Base-by-base conservation (phyloP, 2,329 filamentous ascomycete species). In the Aspergillaceae sp. region DNA sequence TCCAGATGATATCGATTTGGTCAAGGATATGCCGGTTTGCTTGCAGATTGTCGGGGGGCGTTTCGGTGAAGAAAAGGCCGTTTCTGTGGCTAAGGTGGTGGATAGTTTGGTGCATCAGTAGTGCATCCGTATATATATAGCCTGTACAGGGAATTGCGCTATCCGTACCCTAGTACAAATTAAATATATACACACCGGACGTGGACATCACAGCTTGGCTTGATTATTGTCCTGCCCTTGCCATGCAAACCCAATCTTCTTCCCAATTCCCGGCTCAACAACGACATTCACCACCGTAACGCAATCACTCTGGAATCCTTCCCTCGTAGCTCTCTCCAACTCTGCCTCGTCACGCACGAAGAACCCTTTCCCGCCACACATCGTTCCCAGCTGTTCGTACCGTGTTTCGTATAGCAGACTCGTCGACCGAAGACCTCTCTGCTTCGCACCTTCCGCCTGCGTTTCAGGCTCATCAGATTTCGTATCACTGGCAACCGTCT, bases 211-310 rank as follows among this genome's bases (percentile, higher is more conserved):
- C 19, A 19, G 19, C 19, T 19, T 19, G 19, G 19, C 19, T 19
- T 19, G 19, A 19, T 19, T 19, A 19, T 19, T 19, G 19, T 19
- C 56, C 27, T 50, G 50, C 5, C 59, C 57, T 51, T 65, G 59
- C 64, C 64, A 67, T 3, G 63, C 64, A 57, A 66, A 67, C 8
- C 59, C 57, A 44, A 66, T 64, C 40, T 56, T 55, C 57, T 71
- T 68, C 42, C 67, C 68, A 47, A 68, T 65, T 0, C 73, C 74
- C 29, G 73, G 69, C 54, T 78, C 74, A 48, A 80, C 73, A 38
- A 79, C 69, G 2, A 80, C 68, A 65, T 80, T 80, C 1, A 80
- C 67, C 6, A 80, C 64, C 1, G 73, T 73, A 0, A 75, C 73
- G 8, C 68, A 70, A 30, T 60, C 59, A 9, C 54, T 68, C 48